A percentile compares a stretch with the other conserved stretches of the same genome.
phyloP scores from a whole-genome alignment of 2,329 filamentous ascomycete genomes.

The Dothiorella sarmentorum region DNA sequence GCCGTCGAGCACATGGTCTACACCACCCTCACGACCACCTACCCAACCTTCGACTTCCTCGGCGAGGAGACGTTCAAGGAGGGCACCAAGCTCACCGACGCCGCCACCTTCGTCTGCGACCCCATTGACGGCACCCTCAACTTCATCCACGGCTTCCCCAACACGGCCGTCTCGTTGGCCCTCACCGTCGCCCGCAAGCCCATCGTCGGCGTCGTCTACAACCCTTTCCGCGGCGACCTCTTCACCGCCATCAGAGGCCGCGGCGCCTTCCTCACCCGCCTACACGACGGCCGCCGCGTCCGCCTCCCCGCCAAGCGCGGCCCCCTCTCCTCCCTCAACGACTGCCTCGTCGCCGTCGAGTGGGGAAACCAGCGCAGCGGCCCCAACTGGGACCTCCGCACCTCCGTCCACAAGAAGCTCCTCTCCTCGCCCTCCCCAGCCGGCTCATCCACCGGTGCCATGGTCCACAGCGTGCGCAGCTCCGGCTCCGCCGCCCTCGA shows the following conservation, averaged over 20 bases:
- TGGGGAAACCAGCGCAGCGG: conserved; percentile 38
- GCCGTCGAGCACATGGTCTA: conserved; percentile 53
- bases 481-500: conserved; percentile 37
- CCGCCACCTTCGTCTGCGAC: conserved; percentile 37
- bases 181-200: conserved; percentile 32
- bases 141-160: conserved; percentile 38
- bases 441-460: no score
- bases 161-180: conserved; percentile 34
- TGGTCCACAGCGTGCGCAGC: conserved; percentile 34
- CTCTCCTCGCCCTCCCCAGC: conserved; percentile 28
- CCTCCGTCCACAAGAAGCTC: conserved; percentile 28
- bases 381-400: conserved; percentile 36
- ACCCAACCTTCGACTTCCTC: conserved; percentile 44
- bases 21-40: conserved; percentile 39
- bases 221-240: conserved; percentile 34
- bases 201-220: conserved; percentile 35
- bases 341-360: conserved; percentile 34
- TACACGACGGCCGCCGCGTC: conserved; percentile 23
- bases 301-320: conserved; percentile 31
- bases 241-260: conserved; percentile 34
- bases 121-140: conserved; percentile 41
- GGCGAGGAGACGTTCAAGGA: conserved; percentile 37
- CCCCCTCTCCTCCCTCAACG: conserved; percentile 28
- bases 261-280: conserved; percentile 31
- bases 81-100: conserved; percentile 29